Percentiles rank a stretch among this genome's conserved stretches.
phyloP scores from a whole-genome alignment of 495 filamentous ascomycete species.

The Aspergillus wentii region DNA sequence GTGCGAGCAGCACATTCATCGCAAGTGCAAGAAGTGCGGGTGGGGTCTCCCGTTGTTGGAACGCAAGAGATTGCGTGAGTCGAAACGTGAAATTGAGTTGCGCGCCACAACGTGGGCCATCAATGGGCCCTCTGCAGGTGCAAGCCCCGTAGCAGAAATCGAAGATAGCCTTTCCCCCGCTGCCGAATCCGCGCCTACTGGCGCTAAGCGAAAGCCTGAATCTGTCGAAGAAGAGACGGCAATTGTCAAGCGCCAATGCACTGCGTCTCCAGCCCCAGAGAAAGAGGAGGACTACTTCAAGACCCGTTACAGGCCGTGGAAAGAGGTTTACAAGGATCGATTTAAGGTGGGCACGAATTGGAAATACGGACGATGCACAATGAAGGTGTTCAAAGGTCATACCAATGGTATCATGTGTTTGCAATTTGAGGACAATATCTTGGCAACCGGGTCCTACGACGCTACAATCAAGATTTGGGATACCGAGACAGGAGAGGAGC shows the following conservation, averaged over 20 bases:
- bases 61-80: constrained; percentile 77
- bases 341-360: constrained; percentile 91
- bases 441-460: constrained; percentile 95
- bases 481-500: constrained; percentile 77
- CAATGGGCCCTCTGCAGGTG: constrained; percentile 20
- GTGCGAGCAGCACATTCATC: constrained; percentile 97
- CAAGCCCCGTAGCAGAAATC: too few relatives aligned
- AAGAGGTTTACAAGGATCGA: constrained; percentile 84
- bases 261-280: constrained; percentile 23
- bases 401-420: constrained; percentile 93
- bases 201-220: constrained; percentile 35
- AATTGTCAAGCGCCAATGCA: constrained; percentile 33
- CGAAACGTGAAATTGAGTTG: constrained; percentile 79
- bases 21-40: constrained; percentile 95
- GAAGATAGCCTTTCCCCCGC: constrained; percentile 14
- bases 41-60: constrained; percentile 91
- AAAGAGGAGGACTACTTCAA: constrained; percentile 41
- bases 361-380: constrained; percentile 86
- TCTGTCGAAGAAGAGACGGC: constrained; percentile 22
- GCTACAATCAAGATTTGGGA: constrained; percentile 94
- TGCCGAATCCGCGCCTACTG: constrained; percentile 13
- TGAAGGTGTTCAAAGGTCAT: constrained; percentile 79
- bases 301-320: constrained; percentile 70
- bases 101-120: constrained; percentile 53
- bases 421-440: constrained; percentile 89